A percentile compares a stretch with the other conserved stretches of the same genome.
Conservation (phyloP, 441 rosid genomes). For the Erodium texanum region DNA sequence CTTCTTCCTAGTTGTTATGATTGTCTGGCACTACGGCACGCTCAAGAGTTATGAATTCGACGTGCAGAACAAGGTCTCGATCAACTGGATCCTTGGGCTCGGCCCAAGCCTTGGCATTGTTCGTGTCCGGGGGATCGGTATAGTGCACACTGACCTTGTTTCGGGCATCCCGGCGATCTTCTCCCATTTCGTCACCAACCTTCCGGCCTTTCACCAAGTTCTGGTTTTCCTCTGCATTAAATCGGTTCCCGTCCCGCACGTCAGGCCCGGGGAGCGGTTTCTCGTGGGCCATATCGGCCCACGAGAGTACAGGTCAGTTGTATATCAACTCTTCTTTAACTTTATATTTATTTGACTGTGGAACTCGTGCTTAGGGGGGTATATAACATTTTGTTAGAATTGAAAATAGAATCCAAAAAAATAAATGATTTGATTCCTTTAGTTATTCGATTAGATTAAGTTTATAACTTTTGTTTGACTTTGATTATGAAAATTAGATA, state of each 20-base stretch:
- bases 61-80: conserved; percentile 82
- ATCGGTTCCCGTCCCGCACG: conserved; percentile 82
- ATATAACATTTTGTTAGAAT: too few relatives aligned
- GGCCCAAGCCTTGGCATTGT: conserved; percentile 89
- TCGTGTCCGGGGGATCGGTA: conserved; percentile 82
- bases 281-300: conserved; percentile 57
- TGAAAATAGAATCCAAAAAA: too few relatives aligned
- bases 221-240: conserved; percentile 86
- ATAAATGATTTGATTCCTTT: too few relatives aligned
- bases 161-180: conserved; percentile 91
- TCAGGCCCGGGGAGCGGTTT: conserved; percentile 77
- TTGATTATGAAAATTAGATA: too few relatives aligned
- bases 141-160: conserved; percentile 80
- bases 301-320: too few relatives aligned
- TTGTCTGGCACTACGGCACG: conserved; percentile 92
- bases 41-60: conserved; percentile 81
- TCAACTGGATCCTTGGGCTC: conserved; percentile 86
- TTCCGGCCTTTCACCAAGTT: conserved; percentile 85
- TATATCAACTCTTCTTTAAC: too few relatives aligned
- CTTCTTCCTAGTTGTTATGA: conserved; percentile 79
- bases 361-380: too few relatives aligned
- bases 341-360: too few relatives aligned
- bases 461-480: too few relatives aligned
- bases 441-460: too few relatives aligned
- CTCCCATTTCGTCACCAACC: conserved; percentile 92